A percentile compares a stretch with the other conserved stretches of the same genome.
Evolutionary conservation across 768 basidiomycete genomes (phyloP).

Genomic region (Leucocoprinus leucothites): DNA sequence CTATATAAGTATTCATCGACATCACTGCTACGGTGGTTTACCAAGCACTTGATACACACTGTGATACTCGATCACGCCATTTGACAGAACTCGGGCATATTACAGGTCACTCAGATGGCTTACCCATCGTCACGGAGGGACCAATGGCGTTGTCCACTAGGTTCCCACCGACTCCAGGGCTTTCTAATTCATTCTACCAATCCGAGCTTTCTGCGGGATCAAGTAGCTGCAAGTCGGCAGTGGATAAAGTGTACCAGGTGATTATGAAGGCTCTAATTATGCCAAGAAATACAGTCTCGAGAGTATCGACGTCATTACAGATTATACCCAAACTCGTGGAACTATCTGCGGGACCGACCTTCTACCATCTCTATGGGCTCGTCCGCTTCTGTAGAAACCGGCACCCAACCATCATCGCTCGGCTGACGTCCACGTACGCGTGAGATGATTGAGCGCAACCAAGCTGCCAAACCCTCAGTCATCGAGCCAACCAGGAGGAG

Average conservation of each 20-base stretch:
- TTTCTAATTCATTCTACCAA: not conserved
- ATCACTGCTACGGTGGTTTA: not conserved
- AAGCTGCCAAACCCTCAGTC: slow-evolving; percentile 22
- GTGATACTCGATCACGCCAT: slow-evolving; percentile 4
- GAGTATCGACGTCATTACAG: not conserved
- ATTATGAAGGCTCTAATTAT: not conserved
- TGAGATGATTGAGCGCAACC: slow-evolving; percentile 28
- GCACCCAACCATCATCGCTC: slow-evolving; percentile 69
- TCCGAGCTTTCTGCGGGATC: not conserved
- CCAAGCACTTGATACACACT: not conserved
- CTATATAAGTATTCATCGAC: slow-evolving; percentile 2
- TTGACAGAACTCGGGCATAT: not conserved
- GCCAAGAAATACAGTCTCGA: not conserved
- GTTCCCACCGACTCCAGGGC: too few species aligned
- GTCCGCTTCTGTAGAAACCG: slow-evolving; percentile 70
- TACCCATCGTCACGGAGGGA: not conserved
- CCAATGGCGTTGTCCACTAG: too few species aligned
- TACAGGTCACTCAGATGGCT: not conserved
- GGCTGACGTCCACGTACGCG: slow-evolving; percentile 50
- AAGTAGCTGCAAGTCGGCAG: not conserved
- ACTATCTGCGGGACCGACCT: slow-evolving; percentile 1
- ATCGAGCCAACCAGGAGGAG: slow-evolving; percentile 1
- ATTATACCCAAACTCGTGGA: not conserved
- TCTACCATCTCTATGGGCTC: slow-evolving; percentile 63
- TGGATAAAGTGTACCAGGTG: not conserved